These are phyloP conservation scores for Colletotrichum somersetense DNA, from an alignment of 2,329 filamentous ascomycete genomes.

Conservation along the genomic window DNA sequence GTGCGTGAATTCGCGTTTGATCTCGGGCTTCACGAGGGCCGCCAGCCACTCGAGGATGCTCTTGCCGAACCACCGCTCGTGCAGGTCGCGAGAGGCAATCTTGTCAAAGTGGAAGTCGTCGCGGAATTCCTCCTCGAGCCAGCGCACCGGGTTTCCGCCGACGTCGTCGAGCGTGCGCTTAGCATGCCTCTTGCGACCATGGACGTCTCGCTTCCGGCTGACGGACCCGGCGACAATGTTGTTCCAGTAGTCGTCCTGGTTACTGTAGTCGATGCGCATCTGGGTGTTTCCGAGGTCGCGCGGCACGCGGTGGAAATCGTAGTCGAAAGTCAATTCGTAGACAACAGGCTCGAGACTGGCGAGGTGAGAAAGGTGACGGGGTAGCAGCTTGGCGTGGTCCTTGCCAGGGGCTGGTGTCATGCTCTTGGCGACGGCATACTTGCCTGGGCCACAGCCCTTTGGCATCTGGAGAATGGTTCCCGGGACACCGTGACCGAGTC, in stretches of 20 bases:
- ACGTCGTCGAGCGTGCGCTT: conserved; percentile 49
- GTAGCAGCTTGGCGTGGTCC: conserved; percentile 19
- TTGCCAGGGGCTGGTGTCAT: not conserved
- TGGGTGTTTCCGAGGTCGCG: conserved; percentile 49
- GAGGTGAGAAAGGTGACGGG: conserved; percentile 10
- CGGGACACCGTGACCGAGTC: conserved; percentile 20
- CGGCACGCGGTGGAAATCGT: conserved; percentile 52
- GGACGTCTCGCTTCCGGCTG: not conserved
- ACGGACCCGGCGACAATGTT: conserved; percentile 44
- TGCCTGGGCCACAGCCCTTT: conserved; percentile 15
- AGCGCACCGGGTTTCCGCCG: conserved; percentile 50
- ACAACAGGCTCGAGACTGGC: conserved; percentile 18
- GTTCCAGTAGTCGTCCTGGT: conserved; percentile 55
- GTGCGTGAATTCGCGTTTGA: conserved; percentile 47
- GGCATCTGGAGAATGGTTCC: conserved; percentile 35
- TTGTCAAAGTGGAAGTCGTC: conserved; percentile 50
- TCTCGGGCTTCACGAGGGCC: conserved; percentile 44
- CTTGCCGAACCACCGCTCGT: conserved; percentile 44
- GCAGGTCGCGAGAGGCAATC: conserved; percentile 47
- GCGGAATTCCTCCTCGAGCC: conserved; percentile 55
- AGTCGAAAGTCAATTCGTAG: conserved; percentile 47
- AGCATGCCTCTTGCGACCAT: conserved; percentile 17
- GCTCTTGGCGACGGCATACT: conserved; percentile 30
- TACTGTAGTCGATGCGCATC: conserved; percentile 56
- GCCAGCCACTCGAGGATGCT: too few relatives aligned